These are phyloP conservation scores for Senna siamea DNA, from an alignment of 306 rosid genomes.

Conservation along the genomic window DNA sequence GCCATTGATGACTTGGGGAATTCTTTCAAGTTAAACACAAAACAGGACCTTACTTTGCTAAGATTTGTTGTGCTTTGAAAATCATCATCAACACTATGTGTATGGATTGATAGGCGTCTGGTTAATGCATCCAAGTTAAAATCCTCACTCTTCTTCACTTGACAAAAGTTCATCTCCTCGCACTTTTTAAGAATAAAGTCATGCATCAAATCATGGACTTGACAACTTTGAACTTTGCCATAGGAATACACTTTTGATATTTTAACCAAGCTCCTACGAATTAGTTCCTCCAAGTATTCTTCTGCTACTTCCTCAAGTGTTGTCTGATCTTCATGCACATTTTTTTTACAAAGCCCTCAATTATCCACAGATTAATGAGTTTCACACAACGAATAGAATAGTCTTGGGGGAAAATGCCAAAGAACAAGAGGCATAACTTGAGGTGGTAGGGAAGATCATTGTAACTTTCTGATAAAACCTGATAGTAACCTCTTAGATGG, in stretches of 20 bases:
- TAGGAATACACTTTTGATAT: not conserved
- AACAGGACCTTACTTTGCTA: not conserved
- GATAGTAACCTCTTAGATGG: not conserved
- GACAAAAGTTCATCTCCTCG: constrained; percentile 2
- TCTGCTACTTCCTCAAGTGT: not conserved
- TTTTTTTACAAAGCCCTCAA: constrained; percentile 21
- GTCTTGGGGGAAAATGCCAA: constrained; percentile 33
- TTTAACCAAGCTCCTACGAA: not conserved
- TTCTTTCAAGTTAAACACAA: not conserved
- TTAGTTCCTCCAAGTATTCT: constrained; percentile 26
- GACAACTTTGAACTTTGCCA: not conserved
- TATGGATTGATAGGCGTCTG: constrained; percentile 22
- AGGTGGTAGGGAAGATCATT: constrained; percentile 32
- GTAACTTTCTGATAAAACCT: constrained; percentile 3
- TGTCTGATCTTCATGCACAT: not conserved
- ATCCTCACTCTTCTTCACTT: not conserved
- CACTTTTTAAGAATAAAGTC: not conserved
- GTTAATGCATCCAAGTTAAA: not conserved
- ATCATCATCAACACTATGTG: too few relatives aligned
- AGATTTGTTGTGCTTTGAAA: not conserved
- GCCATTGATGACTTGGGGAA: not conserved
- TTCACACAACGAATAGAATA: constrained; percentile 6
- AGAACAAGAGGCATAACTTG: constrained; percentile 31
- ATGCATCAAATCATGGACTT: not conserved
- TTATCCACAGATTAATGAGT: constrained; percentile 26